Conservation (phyloP, 2,329 filamentous ascomycete genomes). For the Trichophyton schoenleinii region DNA sequence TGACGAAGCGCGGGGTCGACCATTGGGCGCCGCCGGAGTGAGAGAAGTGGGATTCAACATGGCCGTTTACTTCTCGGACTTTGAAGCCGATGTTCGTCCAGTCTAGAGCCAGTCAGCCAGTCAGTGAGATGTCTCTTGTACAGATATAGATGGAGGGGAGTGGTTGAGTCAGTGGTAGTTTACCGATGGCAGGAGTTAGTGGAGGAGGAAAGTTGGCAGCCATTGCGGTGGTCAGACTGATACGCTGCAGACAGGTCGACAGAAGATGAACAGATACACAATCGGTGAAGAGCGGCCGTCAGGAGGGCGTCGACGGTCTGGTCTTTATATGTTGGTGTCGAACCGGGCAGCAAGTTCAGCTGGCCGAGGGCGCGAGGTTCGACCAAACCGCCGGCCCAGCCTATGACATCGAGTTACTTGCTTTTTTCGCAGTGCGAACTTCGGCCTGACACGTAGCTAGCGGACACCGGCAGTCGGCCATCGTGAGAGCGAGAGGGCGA, state of each 20-base stretch:
- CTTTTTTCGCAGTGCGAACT: too few species aligned
- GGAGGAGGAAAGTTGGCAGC: not conserved
- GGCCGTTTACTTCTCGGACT: constrained; percentile 88
- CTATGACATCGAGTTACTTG: too few species aligned
- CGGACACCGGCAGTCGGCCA: too few species aligned
- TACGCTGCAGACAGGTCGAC: not conserved
- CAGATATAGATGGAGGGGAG: not conserved
- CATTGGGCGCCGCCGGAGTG: constrained; percentile 52
- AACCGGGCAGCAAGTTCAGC: not conserved
- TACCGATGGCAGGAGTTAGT: constrained; percentile 7
- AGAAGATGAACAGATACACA: not conserved
- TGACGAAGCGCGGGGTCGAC: constrained; percentile 64
- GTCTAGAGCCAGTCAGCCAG: constrained; percentile 41
- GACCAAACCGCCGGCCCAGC: too few species aligned
- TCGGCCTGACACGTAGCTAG: too few species aligned
- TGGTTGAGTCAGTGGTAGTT: not conserved
- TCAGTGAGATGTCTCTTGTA: not conserved
- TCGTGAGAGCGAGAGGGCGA: too few species aligned
- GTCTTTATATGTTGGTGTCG: not conserved
- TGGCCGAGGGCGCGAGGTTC: not conserved
- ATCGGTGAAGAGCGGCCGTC: not conserved
- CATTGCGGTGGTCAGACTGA: not conserved
- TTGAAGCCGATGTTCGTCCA: constrained; percentile 90
- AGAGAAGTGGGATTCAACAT: constrained; percentile 79
- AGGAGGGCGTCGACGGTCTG: not conserved